Evolutionary conservation across 352 stramenopile genomes (phyloP), one percentile per base, ranked within the genome.

Genomic region (Phytophthora idaei): DNA sequence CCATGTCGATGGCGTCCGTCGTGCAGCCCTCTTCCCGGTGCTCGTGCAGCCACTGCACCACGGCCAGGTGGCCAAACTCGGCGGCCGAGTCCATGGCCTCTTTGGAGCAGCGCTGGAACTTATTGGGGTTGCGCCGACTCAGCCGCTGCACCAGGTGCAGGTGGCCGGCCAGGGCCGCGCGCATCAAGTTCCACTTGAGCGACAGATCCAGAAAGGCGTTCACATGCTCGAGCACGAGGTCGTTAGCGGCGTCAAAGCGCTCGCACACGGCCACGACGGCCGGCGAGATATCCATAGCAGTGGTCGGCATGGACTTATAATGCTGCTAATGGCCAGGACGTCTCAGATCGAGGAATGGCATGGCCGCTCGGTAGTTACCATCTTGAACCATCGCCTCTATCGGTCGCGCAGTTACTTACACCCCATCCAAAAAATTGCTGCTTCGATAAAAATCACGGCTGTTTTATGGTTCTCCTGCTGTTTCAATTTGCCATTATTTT

Each of bases 1-100:
- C 82, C 73, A 89, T 81, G 53, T 89, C 78, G 78, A 90, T 89
- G 0, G 80, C 82, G 54, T 89, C 82, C n/a, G 76, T 89, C 27
- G 76, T 84, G 65, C 82, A 90, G 41, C 82, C 82, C 60, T 89
- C 79, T 2, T 34, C 8, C 0, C 82, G 66, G 60, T 89, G 64
- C 3, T 37, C 15, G 44, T 89, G 77, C 47, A 93, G 66, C 70
- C 81, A 90, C 29, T 81, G 59, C 31, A 93, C 77, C 3, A 93
- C 68, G 1, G 79, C 45, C 8, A 89, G 49, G 57, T 90, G 82
- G 8, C 78, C 82, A 41, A 89, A 89, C 61, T 89, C 82, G 39
- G 82, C 80, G 3, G 82, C 79, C 34, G 79, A 73, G 64, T 90
- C 82, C 77, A 90, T 90, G 29, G 82, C 73, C 37, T 87, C 80